Percentiles rank a stretch among this genome's conserved stretches.
These are phyloP conservation scores for Neoboletus brunneissimus DNA, from an alignment of 768 basidiomycete genomes.

Conservation along the genomic window DNA sequence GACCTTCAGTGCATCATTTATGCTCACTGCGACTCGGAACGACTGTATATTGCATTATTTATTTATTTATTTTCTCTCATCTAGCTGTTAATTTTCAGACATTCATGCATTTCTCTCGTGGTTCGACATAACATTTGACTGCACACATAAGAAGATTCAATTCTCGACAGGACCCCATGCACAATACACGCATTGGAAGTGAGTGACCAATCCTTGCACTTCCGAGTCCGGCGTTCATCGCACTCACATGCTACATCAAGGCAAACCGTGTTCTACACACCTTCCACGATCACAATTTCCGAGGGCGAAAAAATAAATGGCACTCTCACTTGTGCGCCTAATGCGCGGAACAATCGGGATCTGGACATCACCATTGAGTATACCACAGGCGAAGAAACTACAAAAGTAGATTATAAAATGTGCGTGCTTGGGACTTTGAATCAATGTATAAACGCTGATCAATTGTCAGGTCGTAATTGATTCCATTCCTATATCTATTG, in stretches of 20 bases:
- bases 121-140: slow-evolving; percentile 97
- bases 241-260: slow-evolving; percentile 35
- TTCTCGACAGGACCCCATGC: slow-evolving; percentile 99
- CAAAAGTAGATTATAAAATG: slow-evolving; percentile 75
- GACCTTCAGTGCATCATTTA: slow-evolving; percentile 78
- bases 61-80: background rate
- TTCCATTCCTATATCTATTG: slow-evolving; percentile 6
- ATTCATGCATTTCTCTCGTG: slow-evolving; percentile 98
- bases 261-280: slow-evolving; percentile 98
- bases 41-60: slow-evolving; percentile 66
- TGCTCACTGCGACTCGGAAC: slow-evolving; percentile 76
- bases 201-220: slow-evolving; percentile 32
- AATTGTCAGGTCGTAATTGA: slow-evolving; percentile 70
- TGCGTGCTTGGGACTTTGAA: slow-evolving; percentile 46
- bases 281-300: slow-evolving; percentile 64
- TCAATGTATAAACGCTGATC: slow-evolving; percentile 49
- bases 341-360: slow-evolving; percentile 90
- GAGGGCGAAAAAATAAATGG: slow-evolving; percentile 76
- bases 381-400: slow-evolving; percentile 37
- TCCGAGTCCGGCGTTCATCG: background rate
- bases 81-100: slow-evolving; percentile 47
- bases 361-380: slow-evolving; percentile 87
- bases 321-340: slow-evolving; percentile 75
- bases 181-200: slow-evolving; percentile 97
- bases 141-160: slow-evolving; percentile 91